phyloP scores from a whole-genome alignment of 2,329 filamentous ascomycete species.

The Pestalotiopsis sp. region DNA sequence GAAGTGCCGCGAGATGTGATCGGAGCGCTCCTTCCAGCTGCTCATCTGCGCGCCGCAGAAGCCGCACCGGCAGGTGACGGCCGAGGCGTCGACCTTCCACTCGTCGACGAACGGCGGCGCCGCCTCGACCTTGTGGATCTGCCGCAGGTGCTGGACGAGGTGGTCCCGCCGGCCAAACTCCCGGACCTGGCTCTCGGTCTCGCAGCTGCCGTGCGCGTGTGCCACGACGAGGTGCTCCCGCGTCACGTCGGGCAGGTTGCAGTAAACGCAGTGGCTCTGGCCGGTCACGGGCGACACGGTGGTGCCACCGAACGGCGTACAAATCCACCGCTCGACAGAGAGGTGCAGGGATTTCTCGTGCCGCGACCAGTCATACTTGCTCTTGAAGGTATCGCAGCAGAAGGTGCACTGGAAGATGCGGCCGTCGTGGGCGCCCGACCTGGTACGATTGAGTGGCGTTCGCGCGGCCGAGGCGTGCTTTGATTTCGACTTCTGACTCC shows the following conservation, averaged over 20 bases:
- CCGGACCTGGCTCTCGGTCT: slow-evolving; percentile 26
- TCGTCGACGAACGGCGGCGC: slow-evolving; percentile 38
- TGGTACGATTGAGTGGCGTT: not conserved
- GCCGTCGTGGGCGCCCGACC: not conserved
- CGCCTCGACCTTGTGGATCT: slow-evolving; percentile 35
- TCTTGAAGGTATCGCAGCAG: slow-evolving; percentile 13
- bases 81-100: slow-evolving; percentile 28
- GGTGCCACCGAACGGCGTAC: slow-evolving; percentile 1
- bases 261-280: slow-evolving; percentile 3
- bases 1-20: slow-evolving; percentile 32
- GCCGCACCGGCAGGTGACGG: slow-evolving; percentile 30
- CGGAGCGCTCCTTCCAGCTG: slow-evolving; percentile 29
- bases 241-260: not conserved
- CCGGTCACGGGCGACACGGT: not conserved
- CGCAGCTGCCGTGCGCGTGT: slow-evolving; percentile 5
- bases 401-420: slow-evolving; percentile 15
- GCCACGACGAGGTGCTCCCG: not conserved
- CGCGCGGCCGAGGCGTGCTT: not conserved
- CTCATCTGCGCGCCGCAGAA: slow-evolving; percentile 27
- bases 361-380: slow-evolving; percentile 13
- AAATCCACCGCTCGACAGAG: slow-evolving; percentile 11
- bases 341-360: slow-evolving; percentile 15
- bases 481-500: not conserved
- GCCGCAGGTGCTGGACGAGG: slow-evolving; percentile 31
- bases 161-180: slow-evolving; percentile 34